phyloP scores from a whole-genome alignment of 257 asterid genomes.

The Penstemon davidsonii region DNA sequence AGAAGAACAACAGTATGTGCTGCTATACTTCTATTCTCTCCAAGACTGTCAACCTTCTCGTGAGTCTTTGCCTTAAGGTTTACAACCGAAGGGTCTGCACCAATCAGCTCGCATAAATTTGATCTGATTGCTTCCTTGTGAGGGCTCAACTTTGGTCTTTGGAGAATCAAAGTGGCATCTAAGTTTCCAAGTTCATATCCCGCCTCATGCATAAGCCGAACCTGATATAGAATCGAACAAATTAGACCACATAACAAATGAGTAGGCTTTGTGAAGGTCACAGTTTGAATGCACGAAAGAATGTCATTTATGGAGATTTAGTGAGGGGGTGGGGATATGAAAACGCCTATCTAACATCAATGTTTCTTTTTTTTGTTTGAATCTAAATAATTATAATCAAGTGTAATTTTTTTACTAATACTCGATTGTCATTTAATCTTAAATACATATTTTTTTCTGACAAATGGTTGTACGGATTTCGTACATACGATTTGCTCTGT shows the following conservation, averaged over 20 bases:
- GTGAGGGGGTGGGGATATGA: too few relatives aligned
- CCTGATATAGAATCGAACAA: conserved; percentile 45
- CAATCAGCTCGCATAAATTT: conserved; percentile 72
- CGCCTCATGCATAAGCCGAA: conserved; percentile 88
- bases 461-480: too few relatives aligned
- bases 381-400: too few relatives aligned
- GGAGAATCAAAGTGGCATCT: conserved; percentile 90
- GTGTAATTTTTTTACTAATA: too few relatives aligned
- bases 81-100: conserved; percentile 79
- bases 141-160: conserved; percentile 90
- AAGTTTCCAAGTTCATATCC: conserved; percentile 89
- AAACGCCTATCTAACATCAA: too few relatives aligned
- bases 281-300: too few relatives aligned
- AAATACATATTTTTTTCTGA: too few relatives aligned
- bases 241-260: conserved; percentile 13
- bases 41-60: conserved; percentile 96
- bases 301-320: too few relatives aligned
- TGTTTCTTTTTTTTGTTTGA: too few relatives aligned
- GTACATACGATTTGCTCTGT: too few relatives aligned
- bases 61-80: conserved; percentile 96
- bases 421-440: too few relatives aligned
- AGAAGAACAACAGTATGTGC: conserved; percentile 95
- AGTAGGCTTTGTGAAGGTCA: too few relatives aligned
- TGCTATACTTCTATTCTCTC: conserved; percentile 95
- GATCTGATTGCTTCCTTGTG: conserved; percentile 84